phyloP scores from a whole-genome alignment of 139 green algal species.

The Pseudopediastrum boryanum region DNA sequence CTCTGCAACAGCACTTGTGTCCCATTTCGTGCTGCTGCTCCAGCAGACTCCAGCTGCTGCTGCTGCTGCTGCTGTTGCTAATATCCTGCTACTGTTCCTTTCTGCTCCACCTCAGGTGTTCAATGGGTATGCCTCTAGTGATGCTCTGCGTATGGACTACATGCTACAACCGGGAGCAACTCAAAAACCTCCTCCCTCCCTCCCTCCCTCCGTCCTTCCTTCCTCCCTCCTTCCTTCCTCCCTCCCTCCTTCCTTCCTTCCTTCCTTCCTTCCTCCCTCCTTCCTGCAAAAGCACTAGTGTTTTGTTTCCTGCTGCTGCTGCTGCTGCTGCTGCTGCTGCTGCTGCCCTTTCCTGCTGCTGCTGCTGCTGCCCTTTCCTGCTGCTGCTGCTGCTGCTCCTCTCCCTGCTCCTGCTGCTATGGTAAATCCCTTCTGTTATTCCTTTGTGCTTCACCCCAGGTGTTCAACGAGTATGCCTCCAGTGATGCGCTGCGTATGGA shows the following conservation, averaged over 20 bases:
- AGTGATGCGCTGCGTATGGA: constrained; percentile 54
- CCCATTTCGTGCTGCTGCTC: no score
- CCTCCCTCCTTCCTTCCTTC: background rate
- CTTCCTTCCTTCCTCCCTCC: background rate
- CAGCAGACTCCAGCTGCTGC: background rate
- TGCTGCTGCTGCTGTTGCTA: constrained; percentile 8
- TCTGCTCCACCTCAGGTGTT: constrained; percentile 47
- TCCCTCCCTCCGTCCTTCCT: background rate
- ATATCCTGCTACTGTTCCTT: background rate
- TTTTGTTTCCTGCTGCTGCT: no score
- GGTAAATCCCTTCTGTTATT: no score
- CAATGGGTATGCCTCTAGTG: constrained; percentile 47
- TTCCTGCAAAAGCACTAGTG: no score
- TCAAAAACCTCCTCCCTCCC: no score
- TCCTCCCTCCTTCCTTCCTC: background rate
- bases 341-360: no score
- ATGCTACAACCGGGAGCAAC: constrained; percentile 66
- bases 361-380: no score
- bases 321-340: no score
- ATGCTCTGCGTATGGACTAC: constrained; percentile 54
- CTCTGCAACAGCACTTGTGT: no score
- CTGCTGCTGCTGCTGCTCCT: no score
- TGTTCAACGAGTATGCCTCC: constrained; percentile 56
- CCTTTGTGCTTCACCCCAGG: no score
- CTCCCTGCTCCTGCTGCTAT: no score